These are phyloP conservation scores for Trichoderma oligosporum DNA, from an alignment of 2,329 filamentous ascomycete species.

Conservation along the genomic window DNA sequence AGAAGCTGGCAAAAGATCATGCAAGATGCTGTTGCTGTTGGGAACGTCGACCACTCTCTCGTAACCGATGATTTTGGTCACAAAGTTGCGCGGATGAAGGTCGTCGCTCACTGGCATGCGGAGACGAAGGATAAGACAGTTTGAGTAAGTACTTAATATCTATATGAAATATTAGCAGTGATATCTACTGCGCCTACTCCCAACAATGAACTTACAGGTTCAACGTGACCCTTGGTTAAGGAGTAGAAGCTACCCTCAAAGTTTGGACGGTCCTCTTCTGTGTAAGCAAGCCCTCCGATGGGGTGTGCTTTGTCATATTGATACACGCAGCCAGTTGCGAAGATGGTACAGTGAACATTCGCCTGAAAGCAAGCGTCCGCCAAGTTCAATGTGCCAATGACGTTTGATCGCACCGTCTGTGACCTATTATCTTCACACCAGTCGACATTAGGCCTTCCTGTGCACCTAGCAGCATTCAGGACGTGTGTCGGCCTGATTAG, in stretches of 20 bases:
- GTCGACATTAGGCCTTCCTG: constrained; percentile 65
- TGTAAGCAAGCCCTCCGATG: constrained; percentile 56
- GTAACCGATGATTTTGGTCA: constrained; percentile 66
- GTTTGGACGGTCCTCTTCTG: constrained; percentile 60
- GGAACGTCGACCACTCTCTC: constrained; percentile 63
- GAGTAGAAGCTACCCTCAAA: constrained; percentile 67
- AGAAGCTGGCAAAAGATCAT: constrained; percentile 59
- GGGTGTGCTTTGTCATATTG: constrained; percentile 59
- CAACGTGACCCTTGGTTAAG: constrained; percentile 61
- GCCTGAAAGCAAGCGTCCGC: constrained; percentile 57
- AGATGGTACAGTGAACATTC: constrained; percentile 61
- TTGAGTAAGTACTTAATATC: constrained; percentile 59
- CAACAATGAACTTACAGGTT: constrained; percentile 35
- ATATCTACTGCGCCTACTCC: not conserved
- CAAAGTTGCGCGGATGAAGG: constrained; percentile 62
- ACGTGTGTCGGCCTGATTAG: constrained; percentile 62
- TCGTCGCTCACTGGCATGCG: constrained; percentile 68
- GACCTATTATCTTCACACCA: constrained; percentile 69
- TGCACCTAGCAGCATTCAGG: constrained; percentile 63
- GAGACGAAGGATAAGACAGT: constrained; percentile 60
- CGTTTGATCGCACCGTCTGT: constrained; percentile 64
- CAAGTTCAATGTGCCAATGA: constrained; percentile 61
- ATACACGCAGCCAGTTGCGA: constrained; percentile 66
- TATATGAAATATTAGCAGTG: constrained; percentile 27
- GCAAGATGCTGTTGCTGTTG: constrained; percentile 64